Base-by-base conservation (phyloP, 495 filamentous ascomycete genomes). In the Chaetomium tenue region DNA sequence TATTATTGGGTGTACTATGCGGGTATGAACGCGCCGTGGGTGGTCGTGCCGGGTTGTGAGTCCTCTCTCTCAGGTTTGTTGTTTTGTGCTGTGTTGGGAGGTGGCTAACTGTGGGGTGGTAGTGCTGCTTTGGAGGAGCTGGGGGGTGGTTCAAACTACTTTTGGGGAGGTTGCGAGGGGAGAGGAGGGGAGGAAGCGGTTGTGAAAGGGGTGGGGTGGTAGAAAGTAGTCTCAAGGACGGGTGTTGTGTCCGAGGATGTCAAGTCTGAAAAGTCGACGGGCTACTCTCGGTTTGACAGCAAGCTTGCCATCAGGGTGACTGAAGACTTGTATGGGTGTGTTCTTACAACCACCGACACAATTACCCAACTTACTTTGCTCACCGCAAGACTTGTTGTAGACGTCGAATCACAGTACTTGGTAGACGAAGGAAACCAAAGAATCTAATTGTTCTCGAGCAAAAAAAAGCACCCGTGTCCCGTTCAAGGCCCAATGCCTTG, bases 1-100 rank as follows among this genome's bases (percentile, higher is more conserved):
- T 97, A 95, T 72, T 96, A 90, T 72, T 97, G 91, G 91, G 75
- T 87, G 16, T 97, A 97, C 72, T 97, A 90, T 71, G 84, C 92
- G 23, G 81, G 89, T 20, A 88, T 96, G 84, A 97, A 97, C 71
- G 80, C 86, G 53, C 89, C 92, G 58, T 97, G 92, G 92, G 91
- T 88, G 40, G 79, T 94, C 16, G 83, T 96, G 63, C 92, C 92
- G 3, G 46, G 64, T 26, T n/a, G 70, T 76, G 60, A 70, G 79
- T 73, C 67, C 5, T 23, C 16, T 7, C 20, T 1, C 12, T 16
- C 1, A 9, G 26, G 54, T 20, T 25, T 40, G 11, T 22, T 0
- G 20, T 7, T 4, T 11, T 33, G 5, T 28, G 52, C 15, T 8
- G 22, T 42, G 18, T 13, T 37, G 11, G n/a, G 33, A 37, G 33